phyloP scores from a whole-genome alignment of 202 grass and related monocot genomes.

The Carex sylvatica region DNA sequence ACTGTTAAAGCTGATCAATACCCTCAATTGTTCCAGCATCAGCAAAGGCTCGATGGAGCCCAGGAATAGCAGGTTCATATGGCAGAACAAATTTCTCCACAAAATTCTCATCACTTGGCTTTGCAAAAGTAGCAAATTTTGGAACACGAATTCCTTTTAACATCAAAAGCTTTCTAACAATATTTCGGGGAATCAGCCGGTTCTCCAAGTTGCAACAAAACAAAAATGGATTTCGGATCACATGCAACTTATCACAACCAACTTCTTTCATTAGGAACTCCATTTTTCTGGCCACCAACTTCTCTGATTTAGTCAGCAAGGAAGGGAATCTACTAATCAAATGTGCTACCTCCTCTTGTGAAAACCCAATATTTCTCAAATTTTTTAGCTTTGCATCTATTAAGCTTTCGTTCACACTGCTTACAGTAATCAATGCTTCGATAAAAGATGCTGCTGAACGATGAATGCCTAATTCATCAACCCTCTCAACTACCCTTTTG shows the following conservation, averaged over 20 bases:
- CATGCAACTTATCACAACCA: conserved; percentile 1
- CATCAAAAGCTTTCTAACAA: neutral
- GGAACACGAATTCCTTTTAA: neutral
- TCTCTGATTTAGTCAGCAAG: neutral
- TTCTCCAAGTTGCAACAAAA: conserved; percentile 29
- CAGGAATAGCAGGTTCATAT: neutral
- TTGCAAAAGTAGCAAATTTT: neutral
- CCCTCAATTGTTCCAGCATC: neutral
- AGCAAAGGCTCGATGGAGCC: conserved; percentile 2
- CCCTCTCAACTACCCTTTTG: too few relatives aligned
- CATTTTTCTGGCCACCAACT: neutral
- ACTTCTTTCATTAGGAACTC: conserved; percentile 30
- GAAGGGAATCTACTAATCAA: too few relatives aligned
- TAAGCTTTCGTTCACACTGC: neutral
- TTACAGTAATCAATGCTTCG: neutral
- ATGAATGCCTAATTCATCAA: neutral
- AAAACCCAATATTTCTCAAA: too few relatives aligned
- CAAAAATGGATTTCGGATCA: conserved; percentile 5
- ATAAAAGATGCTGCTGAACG: neutral
- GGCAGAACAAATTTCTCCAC: neutral
- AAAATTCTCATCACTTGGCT: conserved; percentile 3
- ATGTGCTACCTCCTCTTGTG: too few relatives aligned
- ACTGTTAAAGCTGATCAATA: neutral
- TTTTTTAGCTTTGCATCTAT: too few relatives aligned
- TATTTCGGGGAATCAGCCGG: neutral